Base-by-base conservation (phyloP, 2,329 filamentous ascomycete genomes). In the Xylariaceae sp. region DNA sequence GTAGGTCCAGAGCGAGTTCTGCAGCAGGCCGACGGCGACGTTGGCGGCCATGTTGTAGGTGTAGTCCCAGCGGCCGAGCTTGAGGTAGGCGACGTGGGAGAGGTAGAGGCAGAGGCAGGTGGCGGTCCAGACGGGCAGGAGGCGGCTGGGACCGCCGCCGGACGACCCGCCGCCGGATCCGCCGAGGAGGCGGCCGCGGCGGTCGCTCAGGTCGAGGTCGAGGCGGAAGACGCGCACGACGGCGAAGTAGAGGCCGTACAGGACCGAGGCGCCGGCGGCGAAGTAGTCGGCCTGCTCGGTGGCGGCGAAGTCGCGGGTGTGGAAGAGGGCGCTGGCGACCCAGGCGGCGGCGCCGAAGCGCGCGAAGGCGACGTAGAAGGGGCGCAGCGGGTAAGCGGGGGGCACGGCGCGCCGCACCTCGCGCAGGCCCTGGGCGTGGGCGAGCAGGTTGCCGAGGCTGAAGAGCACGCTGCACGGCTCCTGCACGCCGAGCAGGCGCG, bases 231-330 rank as follows among this genome's bases (percentile, higher is more conserved):
- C 72, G 38, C 90, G 72, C 35, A 98, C 73, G 0, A 80, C 74
- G 3, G 85, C 77, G 53, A 90, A 90, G 63, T 89, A 98, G 46
- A 95, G 63, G 13, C 90, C 89, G 58, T 95, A 96, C 40, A 96
- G 67, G 11, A 98, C 86, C 50, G 74, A 86, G 27, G 85, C 88
- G 23, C 89, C 92, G 8, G 92, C 92, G 13, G 77, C 92, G 54
- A 95, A 94, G 63, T 98, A 98, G 61, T 98, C 92, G 63, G 95
- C 64, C 63, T 94, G 86, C 68, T 98, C 92, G 13, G 92, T 98
- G 27, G 82, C 44, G 12, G 63, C 59, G 55, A 92, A 94, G 61
- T 98, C 92, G 33, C 92, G 70, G 0, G 83, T 88, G 60, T 98
- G 92, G 61, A 98, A 98, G 37, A 95, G 63, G 67, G 89, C 82